Base-by-base conservation (phyloP, 2,329 filamentous ascomycete species). In the Venturia asperata region DNA sequence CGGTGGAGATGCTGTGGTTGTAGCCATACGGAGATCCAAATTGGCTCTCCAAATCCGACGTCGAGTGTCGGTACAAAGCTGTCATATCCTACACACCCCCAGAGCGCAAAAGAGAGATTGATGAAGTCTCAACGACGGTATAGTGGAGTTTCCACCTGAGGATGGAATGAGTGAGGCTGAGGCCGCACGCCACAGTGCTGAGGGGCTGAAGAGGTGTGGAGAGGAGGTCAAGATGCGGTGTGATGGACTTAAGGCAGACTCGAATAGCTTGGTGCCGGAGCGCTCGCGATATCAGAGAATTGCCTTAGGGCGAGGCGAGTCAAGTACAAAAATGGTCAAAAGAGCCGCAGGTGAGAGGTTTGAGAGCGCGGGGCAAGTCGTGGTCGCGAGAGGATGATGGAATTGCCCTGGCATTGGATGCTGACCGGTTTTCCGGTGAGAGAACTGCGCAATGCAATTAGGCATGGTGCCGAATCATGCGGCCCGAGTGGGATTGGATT, bases 111-210 rank as follows among this genome's bases (percentile, higher is more conserved):
- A 52, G 52, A 52, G 6, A 52, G 24, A 13, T 37, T 4, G 52
- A 58, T 24, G 52, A 37, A 27, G 17, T 58, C 7, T 34, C 27
- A 34, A 58, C 15, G 27, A 11, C 27, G 52, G n/a, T 37, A 37
- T 30, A 37, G 30, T 58, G n/a, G 30, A 39, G 24, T n/a, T 37
- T 58, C 19, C 30, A 37, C 52, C 52, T 58, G 13, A 27, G 37
- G 52, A 58, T 37, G 30, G 30, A 15, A 37, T 21, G 27, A 21
- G 17, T 37, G 52, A 58, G 52, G 52, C 52, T 58, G 52, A 58
- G 52, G 52, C 52, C 52, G 52, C 52, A 58, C 52, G 52, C 52
- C 52, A 58, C 52, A n/a, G 27, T 39, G 52, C 30, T 58, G 52
- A 58, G 52, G 52, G 52, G 52, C 52, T 34, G 52, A 37, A 37